Evolutionary conservation across 768 basidiomycete genomes (phyloP).

Genomic region (Boletus edulis): DNA sequence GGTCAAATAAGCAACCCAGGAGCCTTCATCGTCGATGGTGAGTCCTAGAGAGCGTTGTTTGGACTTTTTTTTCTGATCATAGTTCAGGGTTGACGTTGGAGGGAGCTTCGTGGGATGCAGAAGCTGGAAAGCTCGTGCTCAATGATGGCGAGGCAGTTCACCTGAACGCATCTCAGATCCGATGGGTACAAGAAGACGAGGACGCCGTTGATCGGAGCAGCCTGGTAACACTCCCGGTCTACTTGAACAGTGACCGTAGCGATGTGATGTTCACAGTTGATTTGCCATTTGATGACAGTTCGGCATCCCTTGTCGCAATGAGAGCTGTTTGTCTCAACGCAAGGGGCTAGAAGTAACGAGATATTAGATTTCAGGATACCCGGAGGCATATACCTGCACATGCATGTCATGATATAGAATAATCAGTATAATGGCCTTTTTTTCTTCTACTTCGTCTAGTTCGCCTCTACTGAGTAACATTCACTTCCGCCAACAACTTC

Average conservation of each 20-base stretch:
- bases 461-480: constrained; percentile 13
- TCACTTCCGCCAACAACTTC: constrained; percentile 54
- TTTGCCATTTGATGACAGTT: constrained; percentile 69
- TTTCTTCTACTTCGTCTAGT: constrained; percentile 10
- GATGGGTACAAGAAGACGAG: constrained; percentile 73
- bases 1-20: constrained; percentile 74
- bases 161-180: constrained; percentile 77
- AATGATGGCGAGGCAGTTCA: constrained; percentile 84
- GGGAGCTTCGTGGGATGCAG: constrained; percentile 70
- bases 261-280: constrained; percentile 91
- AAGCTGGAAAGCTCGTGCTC: constrained; percentile 62
- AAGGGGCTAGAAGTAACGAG: constrained; percentile 44
- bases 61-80: constrained; percentile 1
- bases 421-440: constrained; percentile 20
- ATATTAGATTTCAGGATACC: constrained; percentile 21
- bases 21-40: constrained; percentile 88
- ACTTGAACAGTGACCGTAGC: constrained; percentile 85
- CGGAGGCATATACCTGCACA: constrained; percentile 25
- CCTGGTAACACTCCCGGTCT: constrained; percentile 83
- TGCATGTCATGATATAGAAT: constrained; percentile 16
- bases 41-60: constrained; percentile 24
- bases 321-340: constrained; percentile 90
- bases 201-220: constrained; percentile 27
- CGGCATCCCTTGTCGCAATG: constrained; percentile 73
- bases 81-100: constrained; percentile 77